Percentiles rank a stretch among this genome's conserved stretches.
phyloP scores from a whole-genome alignment of 225 moss, liverwort and hornwort species.

The Neckera pumila region DNA sequence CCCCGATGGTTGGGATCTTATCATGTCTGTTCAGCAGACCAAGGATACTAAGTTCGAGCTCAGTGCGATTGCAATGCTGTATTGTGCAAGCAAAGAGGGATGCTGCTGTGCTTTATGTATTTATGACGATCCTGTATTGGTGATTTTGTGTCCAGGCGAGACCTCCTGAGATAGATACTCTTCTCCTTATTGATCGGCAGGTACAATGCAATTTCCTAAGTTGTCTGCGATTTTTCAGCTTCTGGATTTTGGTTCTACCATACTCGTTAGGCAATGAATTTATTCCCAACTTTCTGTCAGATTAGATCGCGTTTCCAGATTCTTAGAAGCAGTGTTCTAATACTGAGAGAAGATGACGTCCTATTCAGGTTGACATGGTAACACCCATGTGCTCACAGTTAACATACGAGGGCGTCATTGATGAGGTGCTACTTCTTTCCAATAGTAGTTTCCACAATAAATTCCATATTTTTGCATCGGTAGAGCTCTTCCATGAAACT shows the following conservation, averaged over 20 bases:
- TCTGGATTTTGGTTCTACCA: not conserved
- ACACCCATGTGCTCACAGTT: slow-evolving; percentile 99
- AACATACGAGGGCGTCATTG: slow-evolving; percentile 93
- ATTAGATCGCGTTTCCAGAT: not conserved
- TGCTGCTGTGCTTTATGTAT: not conserved
- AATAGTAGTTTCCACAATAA: not conserved
- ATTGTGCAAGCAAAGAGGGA: not conserved
- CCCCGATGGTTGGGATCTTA: not conserved
- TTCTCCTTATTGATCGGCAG: slow-evolving; percentile 87
- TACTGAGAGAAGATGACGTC: not conserved
- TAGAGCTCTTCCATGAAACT: not conserved
- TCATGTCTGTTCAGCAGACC: not conserved
- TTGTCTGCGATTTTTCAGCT: not conserved
- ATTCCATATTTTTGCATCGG: not conserved
- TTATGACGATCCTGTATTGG: not conserved
- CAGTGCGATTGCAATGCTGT: not conserved
- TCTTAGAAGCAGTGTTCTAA: not conserved
- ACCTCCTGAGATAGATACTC: slow-evolving; percentile 77
- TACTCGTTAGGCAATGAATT: not conserved
- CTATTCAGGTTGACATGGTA: slow-evolving; percentile 70
- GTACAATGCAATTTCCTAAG: slow-evolving; percentile 6
- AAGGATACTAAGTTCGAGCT: not conserved
- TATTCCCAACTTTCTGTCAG: not conserved
- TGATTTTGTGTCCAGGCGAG: slow-evolving; percentile 26
- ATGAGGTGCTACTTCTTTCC: slow-evolving; percentile 54